Evolutionary conservation across 306 rosid genomes (phyloP).

Genomic region (Cucumis hystrix): DNA sequence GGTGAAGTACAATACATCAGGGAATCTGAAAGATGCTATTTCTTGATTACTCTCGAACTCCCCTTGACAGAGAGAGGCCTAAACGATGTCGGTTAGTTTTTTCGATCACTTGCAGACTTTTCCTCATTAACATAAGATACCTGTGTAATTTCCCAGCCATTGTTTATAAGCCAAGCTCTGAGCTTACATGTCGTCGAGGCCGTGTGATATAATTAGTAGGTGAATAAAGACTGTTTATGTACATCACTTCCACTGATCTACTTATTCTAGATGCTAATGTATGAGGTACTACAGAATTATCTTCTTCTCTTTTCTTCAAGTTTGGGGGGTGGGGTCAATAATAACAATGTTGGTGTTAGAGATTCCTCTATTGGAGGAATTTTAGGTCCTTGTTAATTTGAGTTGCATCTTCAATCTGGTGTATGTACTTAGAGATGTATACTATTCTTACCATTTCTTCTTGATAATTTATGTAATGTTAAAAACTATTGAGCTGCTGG

Average conservation of each 20-base stretch:
- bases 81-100: constrained; percentile 24
- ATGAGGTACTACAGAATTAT: neutral
- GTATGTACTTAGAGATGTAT: neutral
- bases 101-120: neutral
- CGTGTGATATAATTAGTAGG: constrained; percentile 1
- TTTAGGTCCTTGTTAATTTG: neutral
- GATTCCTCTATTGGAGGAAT: neutral
- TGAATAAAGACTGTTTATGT: neutral
- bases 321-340: neutral
- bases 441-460: neutral
- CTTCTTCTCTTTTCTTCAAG: too few species aligned
- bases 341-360: neutral
- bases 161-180: constrained; percentile 4
- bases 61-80: constrained; percentile 43
- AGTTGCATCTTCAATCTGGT: neutral
- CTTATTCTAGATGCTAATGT: constrained; percentile 1
- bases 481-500: neutral
- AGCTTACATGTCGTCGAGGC: neutral
- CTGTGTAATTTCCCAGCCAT: constrained; percentile 1
- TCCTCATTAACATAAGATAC: constrained; percentile 1
- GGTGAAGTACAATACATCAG: constrained; percentile 92
- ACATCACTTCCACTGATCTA: neutral
- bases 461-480: neutral
- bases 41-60: constrained; percentile 65
- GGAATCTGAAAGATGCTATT: constrained; percentile 87